phyloP scores from a whole-genome alignment of 2,329 filamentous ascomycete genomes.

The Cytospora chrysosperma region DNA sequence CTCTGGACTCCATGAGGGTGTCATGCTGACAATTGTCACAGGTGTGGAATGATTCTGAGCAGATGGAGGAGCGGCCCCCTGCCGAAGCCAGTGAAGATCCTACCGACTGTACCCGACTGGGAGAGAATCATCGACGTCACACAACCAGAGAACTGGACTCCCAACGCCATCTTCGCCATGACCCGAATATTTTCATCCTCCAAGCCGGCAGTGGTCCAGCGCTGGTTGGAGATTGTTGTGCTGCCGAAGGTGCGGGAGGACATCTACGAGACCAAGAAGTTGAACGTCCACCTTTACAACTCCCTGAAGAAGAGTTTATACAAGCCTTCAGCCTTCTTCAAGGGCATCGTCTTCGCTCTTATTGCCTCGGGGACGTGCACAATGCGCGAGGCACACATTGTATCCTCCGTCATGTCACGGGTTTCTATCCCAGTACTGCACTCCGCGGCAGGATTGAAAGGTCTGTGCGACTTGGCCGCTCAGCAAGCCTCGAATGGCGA shows the following conservation, averaged over 20 bases:
- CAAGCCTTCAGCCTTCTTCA: slow-evolving; percentile 95
- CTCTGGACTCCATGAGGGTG: slow-evolving; percentile 20
- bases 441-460: slow-evolving; percentile 86
- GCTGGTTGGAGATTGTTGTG: slow-evolving; percentile 83
- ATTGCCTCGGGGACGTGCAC: slow-evolving; percentile 85
- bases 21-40: slow-evolving; percentile 34
- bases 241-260: slow-evolving; percentile 90
- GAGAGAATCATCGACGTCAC: slow-evolving; percentile 83
- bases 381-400: slow-evolving; percentile 85
- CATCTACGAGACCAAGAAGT: slow-evolving; percentile 89
- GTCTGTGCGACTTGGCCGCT: slow-evolving; percentile 90
- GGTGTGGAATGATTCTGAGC: slow-evolving; percentile 82
- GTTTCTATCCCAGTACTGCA: slow-evolving; percentile 89
- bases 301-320: slow-evolving; percentile 89
- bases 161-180: slow-evolving; percentile 78
- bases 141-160: slow-evolving; percentile 49
- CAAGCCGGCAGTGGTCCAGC: slow-evolving; percentile 75
- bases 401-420: slow-evolving; percentile 80
- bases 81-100: slow-evolving; percentile 95
- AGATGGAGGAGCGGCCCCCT: slow-evolving; percentile 95
- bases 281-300: slow-evolving; percentile 86
- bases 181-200: slow-evolving; percentile 90
- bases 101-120: slow-evolving; percentile 90
- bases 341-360: slow-evolving; percentile 90
- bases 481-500: slow-evolving; percentile 84